A percentile compares a stretch with the other conserved stretches of the same genome.
Conservation (phyloP, 2,329 filamentous ascomycete genomes). For the Juglanconis oblonga region DNA sequence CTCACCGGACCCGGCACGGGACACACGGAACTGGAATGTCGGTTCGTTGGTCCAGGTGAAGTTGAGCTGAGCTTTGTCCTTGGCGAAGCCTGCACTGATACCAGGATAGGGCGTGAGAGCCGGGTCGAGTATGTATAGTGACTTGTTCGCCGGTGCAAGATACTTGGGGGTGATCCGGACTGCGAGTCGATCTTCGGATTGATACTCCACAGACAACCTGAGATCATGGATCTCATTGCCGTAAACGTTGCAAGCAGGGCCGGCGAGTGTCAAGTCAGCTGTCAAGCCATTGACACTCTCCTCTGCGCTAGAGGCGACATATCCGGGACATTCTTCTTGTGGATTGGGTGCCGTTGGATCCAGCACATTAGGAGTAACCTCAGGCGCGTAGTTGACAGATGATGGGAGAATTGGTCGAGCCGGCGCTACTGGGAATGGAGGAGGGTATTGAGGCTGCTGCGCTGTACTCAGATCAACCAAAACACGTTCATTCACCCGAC, state of each 20-base stretch:
- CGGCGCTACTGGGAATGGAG: neutral
- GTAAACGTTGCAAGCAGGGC: constrained; percentile 71
- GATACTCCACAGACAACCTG: constrained; percentile 65
- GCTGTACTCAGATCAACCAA: neutral
- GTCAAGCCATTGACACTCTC: constrained; percentile 55
- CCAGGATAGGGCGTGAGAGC: neutral
- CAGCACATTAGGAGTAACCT: neutral
- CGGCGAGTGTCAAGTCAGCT: constrained; percentile 68
- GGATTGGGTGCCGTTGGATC: constrained; percentile 37
- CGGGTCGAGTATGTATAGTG: neutral
- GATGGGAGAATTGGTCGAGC: neutral
- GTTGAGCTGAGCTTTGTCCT: neutral
- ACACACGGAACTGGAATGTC: neutral
- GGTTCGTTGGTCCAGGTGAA: neutral
- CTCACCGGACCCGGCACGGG: neutral
- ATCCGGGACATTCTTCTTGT: constrained; percentile 66
- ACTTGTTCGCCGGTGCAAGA: neutral
- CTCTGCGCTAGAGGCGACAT: constrained; percentile 60
- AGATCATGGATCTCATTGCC: constrained; percentile 70
- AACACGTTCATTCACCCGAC: neutral
- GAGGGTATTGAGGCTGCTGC: neutral
- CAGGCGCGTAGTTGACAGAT: neutral
- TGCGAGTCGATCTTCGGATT: constrained; percentile 36
- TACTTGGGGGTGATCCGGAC: constrained; percentile 14
- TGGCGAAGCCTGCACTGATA: neutral